Percentiles rank a stretch among this genome's conserved stretches.
phyloP scores from a whole-genome alignment of 1,284 basidiomycete genomes.

The Puccinia sorghi region DNA sequence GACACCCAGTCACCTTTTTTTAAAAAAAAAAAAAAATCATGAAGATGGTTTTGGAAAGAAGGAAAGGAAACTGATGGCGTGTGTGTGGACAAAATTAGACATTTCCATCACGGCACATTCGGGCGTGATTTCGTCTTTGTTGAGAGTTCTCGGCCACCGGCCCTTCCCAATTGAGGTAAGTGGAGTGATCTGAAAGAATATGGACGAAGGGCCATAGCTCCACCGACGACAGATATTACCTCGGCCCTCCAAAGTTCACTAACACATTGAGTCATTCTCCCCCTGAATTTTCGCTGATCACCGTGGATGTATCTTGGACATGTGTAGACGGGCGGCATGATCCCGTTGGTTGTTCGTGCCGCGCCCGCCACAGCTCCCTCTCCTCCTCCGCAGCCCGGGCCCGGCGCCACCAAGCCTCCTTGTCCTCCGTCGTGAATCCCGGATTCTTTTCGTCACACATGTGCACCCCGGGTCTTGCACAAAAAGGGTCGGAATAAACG shows the following conservation, averaged over 20 bases:
- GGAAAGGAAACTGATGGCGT: not conserved
- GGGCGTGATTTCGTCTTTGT: constrained; percentile 56
- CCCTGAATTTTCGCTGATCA: not conserved
- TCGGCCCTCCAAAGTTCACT: not conserved
- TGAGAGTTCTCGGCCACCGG: constrained; percentile 32
- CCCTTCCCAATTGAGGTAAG: constrained; percentile 35
- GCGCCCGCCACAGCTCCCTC: constrained; percentile 16
- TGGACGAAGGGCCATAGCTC: no score
- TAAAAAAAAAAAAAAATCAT: not conserved
- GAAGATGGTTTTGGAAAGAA: not conserved
- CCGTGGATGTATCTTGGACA: not conserved
- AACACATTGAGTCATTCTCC: not conserved
- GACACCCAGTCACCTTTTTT: not conserved
- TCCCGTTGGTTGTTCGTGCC: constrained; percentile 35
- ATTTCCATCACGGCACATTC: constrained; percentile 62
- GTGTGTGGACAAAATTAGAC: constrained; percentile 8
- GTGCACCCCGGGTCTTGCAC: no score
- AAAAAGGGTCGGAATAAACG: no score
- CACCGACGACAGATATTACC: no score
- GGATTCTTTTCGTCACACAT: no score
- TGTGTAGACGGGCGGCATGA: constrained; percentile 43
- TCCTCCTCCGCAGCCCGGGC: constrained; percentile 31
- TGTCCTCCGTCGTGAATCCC: constrained; percentile 2
- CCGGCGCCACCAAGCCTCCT: constrained; percentile 40
- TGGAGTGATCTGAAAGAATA: not conserved